A percentile compares a stretch with the other conserved stretches of the same genome.
Evolutionary conservation across 2,329 filamentous ascomycete species (phyloP).

Genomic region (Neospermospora avenae): DNA sequence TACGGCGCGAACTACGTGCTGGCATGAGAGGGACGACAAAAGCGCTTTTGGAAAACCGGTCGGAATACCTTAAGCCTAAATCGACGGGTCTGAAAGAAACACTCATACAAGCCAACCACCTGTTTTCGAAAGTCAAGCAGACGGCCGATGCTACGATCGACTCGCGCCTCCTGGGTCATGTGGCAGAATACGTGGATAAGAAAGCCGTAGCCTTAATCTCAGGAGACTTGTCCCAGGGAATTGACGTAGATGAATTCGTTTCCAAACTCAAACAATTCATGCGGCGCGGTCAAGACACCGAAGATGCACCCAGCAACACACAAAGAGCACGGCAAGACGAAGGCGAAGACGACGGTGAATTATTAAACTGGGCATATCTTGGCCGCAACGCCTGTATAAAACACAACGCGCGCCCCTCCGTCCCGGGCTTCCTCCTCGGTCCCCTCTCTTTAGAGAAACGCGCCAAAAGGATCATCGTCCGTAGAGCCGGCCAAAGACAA

Average conservation of each 20-base stretch:
- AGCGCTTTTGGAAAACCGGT: slow-evolving; percentile 59
- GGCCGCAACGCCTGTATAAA: slow-evolving; percentile 75
- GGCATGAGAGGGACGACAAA: slow-evolving; percentile 66
- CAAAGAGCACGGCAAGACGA: slow-evolving; percentile 51
- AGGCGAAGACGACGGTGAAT: slow-evolving; percentile 67
- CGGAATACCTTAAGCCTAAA: slow-evolving; percentile 65
- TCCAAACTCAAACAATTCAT: slow-evolving; percentile 88
- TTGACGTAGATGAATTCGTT: slow-evolving; percentile 90
- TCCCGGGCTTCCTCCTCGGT: slow-evolving; percentile 82
- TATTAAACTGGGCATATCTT: slow-evolving; percentile 81
- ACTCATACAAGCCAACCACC: slow-evolving; percentile 61
- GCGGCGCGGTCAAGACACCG: slow-evolving; percentile 58
- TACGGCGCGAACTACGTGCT: slow-evolving; percentile 68
- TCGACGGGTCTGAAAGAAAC: slow-evolving; percentile 64
- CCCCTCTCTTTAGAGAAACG: slow-evolving; percentile 89
- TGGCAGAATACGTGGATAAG: slow-evolving; percentile 76
- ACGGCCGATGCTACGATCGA: slow-evolving; percentile 90
- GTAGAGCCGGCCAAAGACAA: slow-evolving; percentile 63
- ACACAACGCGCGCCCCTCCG: slow-evolving; percentile 67
- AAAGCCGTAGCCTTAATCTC: slow-evolving; percentile 72
- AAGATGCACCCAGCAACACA: slow-evolving; percentile 44
- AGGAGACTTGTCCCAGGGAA: slow-evolving; percentile 67
- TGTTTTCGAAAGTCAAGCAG: slow-evolving; percentile 71
- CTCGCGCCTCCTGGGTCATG: slow-evolving; percentile 76
- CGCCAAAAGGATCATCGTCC: slow-evolving; percentile 64